Percentiles rank a stretch among this genome's conserved stretches.
phyloP scores from a whole-genome alignment of 2,329 filamentous ascomycete species.

The Lasiodiplodia hormozganensis region DNA sequence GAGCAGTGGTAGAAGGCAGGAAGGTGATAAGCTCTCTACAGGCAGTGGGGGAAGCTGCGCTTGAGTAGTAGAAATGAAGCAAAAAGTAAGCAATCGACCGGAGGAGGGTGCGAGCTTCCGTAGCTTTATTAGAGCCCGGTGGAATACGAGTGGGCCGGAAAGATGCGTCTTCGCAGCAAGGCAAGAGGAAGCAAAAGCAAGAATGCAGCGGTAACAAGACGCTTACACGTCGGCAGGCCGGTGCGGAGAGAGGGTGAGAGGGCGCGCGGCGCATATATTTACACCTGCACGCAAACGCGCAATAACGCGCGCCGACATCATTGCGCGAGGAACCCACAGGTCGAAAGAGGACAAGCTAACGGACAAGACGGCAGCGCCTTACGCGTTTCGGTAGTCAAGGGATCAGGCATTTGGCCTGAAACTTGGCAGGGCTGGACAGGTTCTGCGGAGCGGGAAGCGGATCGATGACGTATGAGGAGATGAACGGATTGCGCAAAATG shows the following conservation, averaged over 20 bases:
- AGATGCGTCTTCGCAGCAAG: background rate
- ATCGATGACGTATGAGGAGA: background rate
- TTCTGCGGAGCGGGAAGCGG: background rate
- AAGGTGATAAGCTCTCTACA: background rate
- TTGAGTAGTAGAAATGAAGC: background rate
- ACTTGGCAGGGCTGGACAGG: constrained; percentile 12
- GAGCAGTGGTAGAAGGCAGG: background rate
- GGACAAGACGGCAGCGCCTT: constrained; percentile 1
- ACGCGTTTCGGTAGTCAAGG: constrained; percentile 7
- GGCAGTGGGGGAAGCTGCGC: background rate
- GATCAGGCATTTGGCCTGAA: background rate
- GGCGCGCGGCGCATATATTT: constrained; percentile 3
- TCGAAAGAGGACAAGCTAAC: background rate
- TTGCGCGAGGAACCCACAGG: background rate
- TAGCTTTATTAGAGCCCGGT: background rate
- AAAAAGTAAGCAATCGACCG: background rate
- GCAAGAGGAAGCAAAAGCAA: background rate
- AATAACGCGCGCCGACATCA: constrained; percentile 7
- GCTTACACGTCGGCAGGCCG: background rate
- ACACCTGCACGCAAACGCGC: background rate
- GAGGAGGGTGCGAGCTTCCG: background rate
- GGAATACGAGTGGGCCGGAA: background rate
- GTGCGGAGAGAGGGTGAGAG: background rate
- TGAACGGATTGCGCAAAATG: constrained; percentile 1
- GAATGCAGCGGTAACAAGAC: background rate